Conservation (phyloP, 1,284 basidiomycete species). For the Neotropicomus parvogracilis region DNA sequence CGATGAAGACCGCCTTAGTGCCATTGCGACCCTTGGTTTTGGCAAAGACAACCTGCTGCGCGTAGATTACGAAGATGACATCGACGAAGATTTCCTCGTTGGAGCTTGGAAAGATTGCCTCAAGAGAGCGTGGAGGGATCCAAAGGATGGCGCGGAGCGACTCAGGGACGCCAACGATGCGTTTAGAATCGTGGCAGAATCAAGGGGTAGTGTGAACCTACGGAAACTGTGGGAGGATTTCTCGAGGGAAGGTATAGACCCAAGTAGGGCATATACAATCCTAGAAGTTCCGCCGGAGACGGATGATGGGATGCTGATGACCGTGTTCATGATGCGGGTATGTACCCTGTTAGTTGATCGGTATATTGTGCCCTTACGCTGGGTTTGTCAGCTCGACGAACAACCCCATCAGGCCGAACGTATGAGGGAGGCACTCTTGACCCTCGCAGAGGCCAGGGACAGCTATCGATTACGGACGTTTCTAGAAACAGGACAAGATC, state of each 20-base stretch:
- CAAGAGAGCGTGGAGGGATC: slow-evolving; percentile 59
- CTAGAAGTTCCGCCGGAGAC: slow-evolving; percentile 68
- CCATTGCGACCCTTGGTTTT: slow-evolving; percentile 58
- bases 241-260: slow-evolving; percentile 60
- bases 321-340: slow-evolving; percentile 72
- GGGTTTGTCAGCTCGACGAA: slow-evolving; percentile 59
- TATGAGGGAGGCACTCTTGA: slow-evolving; percentile 62
- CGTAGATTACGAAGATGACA: slow-evolving; percentile 63
- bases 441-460: slow-evolving; percentile 69
- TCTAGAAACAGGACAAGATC: slow-evolving; percentile 63
- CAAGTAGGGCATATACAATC: slow-evolving; percentile 68
- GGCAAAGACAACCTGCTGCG: slow-evolving; percentile 54
- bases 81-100: slow-evolving; percentile 64
- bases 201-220: slow-evolving; percentile 48
- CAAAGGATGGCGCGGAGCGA: slow-evolving; percentile 39
- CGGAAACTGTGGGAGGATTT: slow-evolving; percentile 51
- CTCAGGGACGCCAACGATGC: slow-evolving; percentile 58
- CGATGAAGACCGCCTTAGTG: slow-evolving; percentile 45
- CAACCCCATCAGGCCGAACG: slow-evolving; percentile 56
- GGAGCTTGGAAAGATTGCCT: slow-evolving; percentile 65
- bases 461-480: slow-evolving; percentile 70
- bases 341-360: slow-evolving; percentile 28
- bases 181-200: slow-evolving; percentile 61
- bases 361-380: slow-evolving; percentile 7
- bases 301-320: slow-evolving; percentile 75